These are phyloP conservation scores for Eustoma russellianum DNA, from an alignment of 257 asterid genomes.

Conservation along the genomic window DNA sequence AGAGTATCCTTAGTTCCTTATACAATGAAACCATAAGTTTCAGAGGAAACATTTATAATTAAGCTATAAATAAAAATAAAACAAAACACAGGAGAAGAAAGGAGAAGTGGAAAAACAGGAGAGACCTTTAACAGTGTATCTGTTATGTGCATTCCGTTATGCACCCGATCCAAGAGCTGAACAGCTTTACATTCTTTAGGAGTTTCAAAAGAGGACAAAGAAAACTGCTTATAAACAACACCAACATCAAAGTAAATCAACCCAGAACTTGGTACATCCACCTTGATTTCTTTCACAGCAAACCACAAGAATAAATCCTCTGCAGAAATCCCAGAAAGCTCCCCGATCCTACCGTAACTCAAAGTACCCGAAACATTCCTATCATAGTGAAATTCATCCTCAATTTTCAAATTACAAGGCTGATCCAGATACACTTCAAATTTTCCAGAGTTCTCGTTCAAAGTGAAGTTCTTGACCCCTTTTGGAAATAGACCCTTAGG, in stretches of 20 bases:
- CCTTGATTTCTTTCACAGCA: slow-evolving; percentile 76
- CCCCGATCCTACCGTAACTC: slow-evolving; percentile 54
- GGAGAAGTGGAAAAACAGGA: too few species aligned
- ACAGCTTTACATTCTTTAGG: slow-evolving; percentile 77
- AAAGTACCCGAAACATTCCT: slow-evolving; percentile 54
- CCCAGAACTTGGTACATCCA: slow-evolving; percentile 83
- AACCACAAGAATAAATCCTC: slow-evolving; percentile 96
- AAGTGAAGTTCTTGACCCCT: slow-evolving; percentile 60
- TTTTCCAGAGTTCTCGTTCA: slow-evolving; percentile 44
- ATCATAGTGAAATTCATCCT: slow-evolving; percentile 70
- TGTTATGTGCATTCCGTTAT: slow-evolving; percentile 20
- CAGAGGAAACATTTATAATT: too few species aligned
- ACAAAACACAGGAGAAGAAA: too few species aligned
- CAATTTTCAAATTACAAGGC: slow-evolving; percentile 83
- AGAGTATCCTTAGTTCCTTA: too few species aligned
- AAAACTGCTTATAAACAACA: slow-evolving; percentile 89
- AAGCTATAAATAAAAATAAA: too few species aligned
- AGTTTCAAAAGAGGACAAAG: slow-evolving; percentile 76
- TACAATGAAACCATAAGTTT: too few species aligned
- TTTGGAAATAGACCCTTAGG: slow-evolving; percentile 86
- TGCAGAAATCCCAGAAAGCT: slow-evolving; percentile 67
- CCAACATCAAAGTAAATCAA: slow-evolving; percentile 90
- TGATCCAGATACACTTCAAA: slow-evolving; percentile 66
- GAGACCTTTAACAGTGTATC: slow-evolving; percentile 7
- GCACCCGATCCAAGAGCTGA: slow-evolving; percentile 42